Evolutionary conservation across 257 asterid species (phyloP).

Genomic region (Nicotiana tomentosiformis): DNA sequence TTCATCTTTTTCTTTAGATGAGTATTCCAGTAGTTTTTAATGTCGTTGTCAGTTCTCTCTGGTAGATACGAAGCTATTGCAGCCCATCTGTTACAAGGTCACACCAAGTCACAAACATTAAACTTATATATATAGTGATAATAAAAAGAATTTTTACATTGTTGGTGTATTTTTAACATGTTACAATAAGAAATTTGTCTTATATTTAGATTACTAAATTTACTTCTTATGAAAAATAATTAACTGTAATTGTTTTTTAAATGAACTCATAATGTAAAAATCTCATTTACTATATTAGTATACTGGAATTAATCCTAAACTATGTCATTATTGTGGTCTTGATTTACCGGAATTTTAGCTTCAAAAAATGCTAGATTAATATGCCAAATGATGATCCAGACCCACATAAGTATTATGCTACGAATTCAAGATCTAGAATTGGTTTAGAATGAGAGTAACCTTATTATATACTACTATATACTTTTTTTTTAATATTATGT

Average conservation of each 20-base stretch:
- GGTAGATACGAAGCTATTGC: slow-evolving; percentile 94
- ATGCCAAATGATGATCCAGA: background rate
- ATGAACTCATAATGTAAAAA: background rate
- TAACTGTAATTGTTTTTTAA: no score
- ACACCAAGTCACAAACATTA: background rate
- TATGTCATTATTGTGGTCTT: no score
- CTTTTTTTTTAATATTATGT: no score
- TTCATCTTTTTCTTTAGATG: slow-evolving; percentile 79
- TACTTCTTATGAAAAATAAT: no score
- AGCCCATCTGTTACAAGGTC: slow-evolving; percentile 70
- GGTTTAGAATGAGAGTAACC: background rate
- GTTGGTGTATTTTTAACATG: background rate
- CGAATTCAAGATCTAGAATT: background rate
- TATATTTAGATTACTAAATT: no score
- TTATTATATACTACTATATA: background rate
- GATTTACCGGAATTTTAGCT: no score
- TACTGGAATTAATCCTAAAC: background rate
- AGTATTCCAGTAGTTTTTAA: slow-evolving; percentile 92
- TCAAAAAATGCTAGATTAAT: background rate
- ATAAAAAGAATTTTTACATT: background rate
- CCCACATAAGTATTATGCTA: background rate
- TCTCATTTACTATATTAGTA: background rate
- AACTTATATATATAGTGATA: background rate
- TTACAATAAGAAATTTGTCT: background rate
- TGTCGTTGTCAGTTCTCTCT: slow-evolving; percentile 94